A percentile compares a stretch with the other conserved stretches of the same genome.
Conservation (phyloP, 192 early-diverging fungal species). For the Coemansia sp. region DNA sequence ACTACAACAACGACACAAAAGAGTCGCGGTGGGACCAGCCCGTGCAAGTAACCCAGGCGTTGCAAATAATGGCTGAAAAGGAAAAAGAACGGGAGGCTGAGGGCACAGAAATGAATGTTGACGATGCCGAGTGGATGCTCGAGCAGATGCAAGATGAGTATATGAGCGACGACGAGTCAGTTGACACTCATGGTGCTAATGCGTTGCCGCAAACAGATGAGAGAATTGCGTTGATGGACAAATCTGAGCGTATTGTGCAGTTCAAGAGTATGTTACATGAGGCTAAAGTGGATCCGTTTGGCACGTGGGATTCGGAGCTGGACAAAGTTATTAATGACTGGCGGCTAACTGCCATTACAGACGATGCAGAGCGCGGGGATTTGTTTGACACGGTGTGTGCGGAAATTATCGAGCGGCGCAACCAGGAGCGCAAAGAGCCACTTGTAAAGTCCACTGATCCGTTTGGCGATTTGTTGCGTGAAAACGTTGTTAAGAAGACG, state of each 20-base stretch:
- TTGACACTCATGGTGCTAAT: neutral
- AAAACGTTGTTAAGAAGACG: constrained; percentile 22
- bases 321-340: constrained; percentile 9
- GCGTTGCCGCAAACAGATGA: neutral
- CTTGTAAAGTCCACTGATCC: constrained; percentile 5
- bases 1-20: constrained; percentile 22
- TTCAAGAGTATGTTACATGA: constrained; percentile 43
- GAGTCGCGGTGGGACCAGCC: constrained; percentile 33
- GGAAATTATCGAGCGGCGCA: constrained; percentile 14
- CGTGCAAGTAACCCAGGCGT: neutral
- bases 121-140: constrained; percentile 55
- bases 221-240: neutral
- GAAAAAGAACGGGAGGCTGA: neutral
- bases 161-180: constrained; percentile 3
- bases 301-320: constrained; percentile 35
- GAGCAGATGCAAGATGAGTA: constrained; percentile 33
- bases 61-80: neutral
- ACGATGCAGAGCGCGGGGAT: constrained; percentile 23
- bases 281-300: constrained; percentile 25
- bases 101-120: constrained; percentile 38
- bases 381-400: constrained; percentile 31
- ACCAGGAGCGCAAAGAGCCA: constrained; percentile 2
- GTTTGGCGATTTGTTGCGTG: constrained; percentile 33
- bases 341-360: constrained; percentile 9
- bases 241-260: constrained; percentile 1